Base-by-base conservation (phyloP, 2,329 filamentous ascomycete genomes). In the Penicillium griseofulvum region DNA sequence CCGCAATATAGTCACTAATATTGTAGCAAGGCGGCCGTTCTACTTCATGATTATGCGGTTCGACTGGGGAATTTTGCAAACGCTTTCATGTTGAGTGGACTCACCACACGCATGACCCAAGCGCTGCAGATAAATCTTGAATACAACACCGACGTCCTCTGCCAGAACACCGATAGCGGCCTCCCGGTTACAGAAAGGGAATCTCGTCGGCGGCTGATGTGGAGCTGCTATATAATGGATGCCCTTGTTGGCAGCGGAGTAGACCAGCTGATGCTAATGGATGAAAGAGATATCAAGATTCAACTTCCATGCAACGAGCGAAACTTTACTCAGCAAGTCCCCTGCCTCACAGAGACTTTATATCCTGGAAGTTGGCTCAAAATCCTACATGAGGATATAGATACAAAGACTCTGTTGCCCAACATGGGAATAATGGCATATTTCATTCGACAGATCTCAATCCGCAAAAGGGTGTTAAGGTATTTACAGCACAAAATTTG, bases 121-220 rank as follows among this genome's bases (percentile, higher is more conserved):
- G 63, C 66, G 1, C 56, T 71, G 11, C 68, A 71, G 44, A 65
- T 71, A 11, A 71, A 70, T 44, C 39, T 70, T 6, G 69, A 71
- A 52, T 66, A 68, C 41, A 68, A 69, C 38, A 65, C 64, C 14
- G 69, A 71, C 39, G 42, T 71, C 7, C 58, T 70, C 6, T 65
- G 66, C 37, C 63, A 59, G 7, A 63, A 68, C 12, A 29, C 46
- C 5, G 56, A 61, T 0, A 41, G 49, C 19, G 53, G 58, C 6
- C 59, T 59, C n/a, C 60, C 59, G 9, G 54, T 57, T 5, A 64
- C 65, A 1, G 61, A 46, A 12, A 69, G 65, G 37, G 68, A 71
- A 44, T 68, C 63, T 16, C 61, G 69, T 2, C 53, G 69, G 12
- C 66, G 69, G 11, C 56, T 70, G 11, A 65, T 70, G 61, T 71